Base-by-base conservation (phyloP, 2,329 filamentous ascomycete genomes). In the Aspergillus hortae region DNA sequence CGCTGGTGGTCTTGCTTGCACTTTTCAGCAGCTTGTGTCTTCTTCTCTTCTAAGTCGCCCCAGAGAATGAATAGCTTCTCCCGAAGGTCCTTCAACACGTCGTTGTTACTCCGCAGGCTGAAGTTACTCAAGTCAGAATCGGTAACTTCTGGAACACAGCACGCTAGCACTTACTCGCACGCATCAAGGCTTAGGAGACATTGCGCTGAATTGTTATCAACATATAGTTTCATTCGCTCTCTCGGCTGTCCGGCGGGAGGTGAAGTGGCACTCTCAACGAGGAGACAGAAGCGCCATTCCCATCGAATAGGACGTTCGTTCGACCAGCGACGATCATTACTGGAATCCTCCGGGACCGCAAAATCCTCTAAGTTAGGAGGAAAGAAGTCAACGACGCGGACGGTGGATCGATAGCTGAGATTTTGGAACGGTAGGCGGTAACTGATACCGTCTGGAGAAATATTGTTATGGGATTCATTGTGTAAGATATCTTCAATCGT, bases 201-300 rank as follows among this genome's bases (percentile, higher is more conserved):
- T 79, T 1, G 79, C 85, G 55, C 80, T 75, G 4, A 68, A 52
- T 51, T 80, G 86, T 30, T 30, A 48, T 85, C 80, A 1, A 96
- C 86, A 5, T 88, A 74, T 3, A 88, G 80, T 77, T 87, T 90
- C 47, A 92, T 66, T 25, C 77, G 76, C 6, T 78, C 66, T 12
- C 74, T 79, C 12, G 68, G 61, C 32, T 66, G 61, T n/a, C 63
- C 59, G 50, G 65, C 62, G 30, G 60, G 56, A 41, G 61, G 67
- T 4, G 73, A 65, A 30, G 73, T 67, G 0, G 81, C 84, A 57
- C 92, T 89, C 69, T 95, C 88, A 1, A 96, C 81, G 11, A 88
- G 77, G 21, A 97, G 77, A 19, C 82, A 83, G 69, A 96, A 96
- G 12, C 82, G 80, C 92, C 92, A 96, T 68, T 94, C 85, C 88